phyloP scores from a whole-genome alignment of 805 yeast genomes.

The Myxozyma geophila region DNA sequence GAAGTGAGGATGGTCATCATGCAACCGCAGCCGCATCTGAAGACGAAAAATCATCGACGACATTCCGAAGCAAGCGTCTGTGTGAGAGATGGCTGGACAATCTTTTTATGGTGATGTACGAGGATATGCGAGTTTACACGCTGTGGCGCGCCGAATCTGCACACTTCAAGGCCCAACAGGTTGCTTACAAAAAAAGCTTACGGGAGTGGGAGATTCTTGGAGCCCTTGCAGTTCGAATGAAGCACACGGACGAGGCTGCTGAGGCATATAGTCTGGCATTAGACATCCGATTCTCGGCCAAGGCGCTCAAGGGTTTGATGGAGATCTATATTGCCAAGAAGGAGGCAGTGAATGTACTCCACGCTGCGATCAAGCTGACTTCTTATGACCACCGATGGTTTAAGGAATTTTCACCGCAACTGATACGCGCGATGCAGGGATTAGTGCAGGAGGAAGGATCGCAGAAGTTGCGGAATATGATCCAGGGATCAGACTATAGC shows the following conservation, averaged over 20 bases:
- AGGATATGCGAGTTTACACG: slow-evolving; percentile 72
- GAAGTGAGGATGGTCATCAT: slow-evolving; percentile 26
- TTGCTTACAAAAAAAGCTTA: slow-evolving; percentile 74
- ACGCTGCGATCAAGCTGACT: slow-evolving; percentile 71
- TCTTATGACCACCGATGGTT: slow-evolving; percentile 99
- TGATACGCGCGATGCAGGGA: slow-evolving; percentile 27
- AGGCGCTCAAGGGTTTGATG: slow-evolving; percentile 74
- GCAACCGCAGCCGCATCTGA: slow-evolving; percentile 16
- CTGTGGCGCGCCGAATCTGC: slow-evolving; percentile 91
- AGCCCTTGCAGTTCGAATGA: slow-evolving; percentile 77
- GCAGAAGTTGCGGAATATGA: slow-evolving; percentile 52
- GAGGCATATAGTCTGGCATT: slow-evolving; percentile 79
- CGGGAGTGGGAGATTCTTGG: slow-evolving; percentile 95
- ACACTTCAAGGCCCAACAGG: slow-evolving; percentile 86
- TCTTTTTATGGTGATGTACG: slow-evolving; percentile 69
- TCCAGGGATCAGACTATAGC: slow-evolving; percentile 67
- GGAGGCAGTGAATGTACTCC: slow-evolving; percentile 58
- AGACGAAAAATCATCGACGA: slow-evolving; percentile 11
- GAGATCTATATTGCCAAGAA: slow-evolving; percentile 57
- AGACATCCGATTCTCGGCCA: slow-evolving; percentile 75
- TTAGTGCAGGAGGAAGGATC: slow-evolving; percentile 36
- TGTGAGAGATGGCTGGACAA: slow-evolving; percentile 84
- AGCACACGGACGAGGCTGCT: slow-evolving; percentile 85
- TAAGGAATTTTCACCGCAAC: slow-evolving; percentile 55
- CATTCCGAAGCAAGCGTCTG: slow-evolving; percentile 54